Conservation (phyloP, 1,284 basidiomycete species). For the Caloboletus firmus region DNA sequence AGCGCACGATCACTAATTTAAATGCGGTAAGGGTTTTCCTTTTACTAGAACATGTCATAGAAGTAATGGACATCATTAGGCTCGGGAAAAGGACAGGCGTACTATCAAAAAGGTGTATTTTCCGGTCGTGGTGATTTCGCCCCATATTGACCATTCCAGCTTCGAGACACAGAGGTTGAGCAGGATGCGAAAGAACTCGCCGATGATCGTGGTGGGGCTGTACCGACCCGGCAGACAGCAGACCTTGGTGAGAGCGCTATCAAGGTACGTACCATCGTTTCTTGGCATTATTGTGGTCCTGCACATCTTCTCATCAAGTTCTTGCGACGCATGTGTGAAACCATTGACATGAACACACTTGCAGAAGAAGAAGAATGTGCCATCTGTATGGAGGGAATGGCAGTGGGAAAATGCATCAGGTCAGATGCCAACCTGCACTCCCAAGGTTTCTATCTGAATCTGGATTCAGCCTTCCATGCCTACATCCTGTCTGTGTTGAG, state of each 20-base stretch:
- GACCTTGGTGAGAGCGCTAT: slow-evolving; percentile 14
- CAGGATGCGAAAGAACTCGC: slow-evolving; percentile 17
- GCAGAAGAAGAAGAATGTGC: slow-evolving; percentile 46
- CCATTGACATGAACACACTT: slow-evolving; percentile 42
- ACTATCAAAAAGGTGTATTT: slow-evolving; percentile 17
- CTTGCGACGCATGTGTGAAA: slow-evolving; percentile 42
- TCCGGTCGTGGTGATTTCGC: background rate
- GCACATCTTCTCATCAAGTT: slow-evolving; percentile 35
- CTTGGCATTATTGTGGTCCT: background rate
- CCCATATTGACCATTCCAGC: slow-evolving; percentile 6
- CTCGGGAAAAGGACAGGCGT: slow-evolving; percentile 11
- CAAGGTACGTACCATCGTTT: slow-evolving; percentile 3
- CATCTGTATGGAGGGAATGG: slow-evolving; percentile 44
- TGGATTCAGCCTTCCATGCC: slow-evolving; percentile 12
- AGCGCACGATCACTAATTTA: slow-evolving; percentile 9
- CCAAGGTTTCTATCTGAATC: background rate
- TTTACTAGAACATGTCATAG: background rate
- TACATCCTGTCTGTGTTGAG: slow-evolving; percentile 15
- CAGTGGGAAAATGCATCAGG: slow-evolving; percentile 39
- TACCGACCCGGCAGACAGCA: background rate
- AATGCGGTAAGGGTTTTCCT: slow-evolving; percentile 3
- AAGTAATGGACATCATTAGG: slow-evolving; percentile 1
- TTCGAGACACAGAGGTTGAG: slow-evolving; percentile 16
- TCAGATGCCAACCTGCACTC: slow-evolving; percentile 15
- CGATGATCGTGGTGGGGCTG: background rate